Base-by-base conservation (phyloP, 805 yeast genomes). In the Candida oleophila region DNA sequence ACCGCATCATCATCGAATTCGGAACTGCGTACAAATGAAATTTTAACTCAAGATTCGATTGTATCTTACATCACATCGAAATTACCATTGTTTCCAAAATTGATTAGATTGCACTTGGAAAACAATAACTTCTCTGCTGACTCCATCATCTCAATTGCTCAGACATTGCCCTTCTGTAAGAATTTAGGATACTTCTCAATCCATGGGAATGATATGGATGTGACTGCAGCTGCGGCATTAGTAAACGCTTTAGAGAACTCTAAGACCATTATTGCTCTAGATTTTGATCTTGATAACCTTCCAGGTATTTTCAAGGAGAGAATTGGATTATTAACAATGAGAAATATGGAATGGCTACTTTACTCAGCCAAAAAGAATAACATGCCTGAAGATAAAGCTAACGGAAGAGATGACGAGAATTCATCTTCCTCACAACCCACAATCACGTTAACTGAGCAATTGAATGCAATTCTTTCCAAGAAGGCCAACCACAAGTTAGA, bases 281-380 rank as follows among this genome's bases (percentile, higher is more conserved):
- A 86, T 53, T 71, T 87, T 43, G 91, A 87, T 55, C 75, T 75
- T 47, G 82, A 75, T 18, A 65, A 73, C 18, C 74, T 87, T 53
- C 84, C 91, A 11, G 79, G 77, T 44, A 71, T 76, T 42, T 75
- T 85, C 52, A 82, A 80, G 56, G 87, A 89, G 37, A 78, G 83
- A 56, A 78, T 90, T 48, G 94, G 95, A 1, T 74, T 87, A 38
- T 83, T 86, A 55, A 79, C 94, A 41, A 83, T 91, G 84, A 78
- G 85, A 55, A 91, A 91, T 62, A 84, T 90, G 85, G 89, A 85
- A 55, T 55, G 68, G 19, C 71, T 76, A 44, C 65, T 84, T 45
- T 73, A 75, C 47, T 62, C 59, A 37, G 51, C 68, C 68, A 87
- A 77, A 33, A 65, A 60, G 35, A 47, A 52, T 21, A 57, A 22